Evolutionary conservation across 306 rosid genomes (phyloP), one percentile per base, ranked within the genome.

Genomic region (Casuarina cunninghamiana): DNA sequence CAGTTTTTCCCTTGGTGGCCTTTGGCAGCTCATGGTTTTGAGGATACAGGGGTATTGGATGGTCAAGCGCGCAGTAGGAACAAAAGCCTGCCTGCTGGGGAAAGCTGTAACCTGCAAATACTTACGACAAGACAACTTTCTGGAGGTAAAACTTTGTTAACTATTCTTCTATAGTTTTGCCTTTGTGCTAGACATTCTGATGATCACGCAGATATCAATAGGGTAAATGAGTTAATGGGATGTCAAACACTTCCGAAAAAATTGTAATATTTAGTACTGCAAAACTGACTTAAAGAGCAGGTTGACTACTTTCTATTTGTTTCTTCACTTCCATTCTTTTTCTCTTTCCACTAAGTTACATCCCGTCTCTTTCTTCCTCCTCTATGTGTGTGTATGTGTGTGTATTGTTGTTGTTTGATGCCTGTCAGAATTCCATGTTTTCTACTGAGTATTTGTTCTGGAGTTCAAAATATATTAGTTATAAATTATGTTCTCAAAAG

Each of bases 41-140:
- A 79, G 85, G 10, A 55, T 69, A 75, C 80, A 92, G 99, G 99
- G 99, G 77, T 95, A 95, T 84, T 95, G 97, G 99, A 92, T 95
- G 97, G 97, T 95, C 85, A 95, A 95, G 87, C 88, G 99, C 73
- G 99, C 99, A 53, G 99, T 95, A 15, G 98, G 98, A 87, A 91
- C 98, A 75, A 95, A 95, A 88, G 98, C 97, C 79, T 95, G 98
- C 89, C 78, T 95, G 37, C 60, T 95, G 80, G 99, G 97, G 37
- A 95, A 95, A 90, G 97, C 99, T 49, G 88, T 95, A 55, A 88
- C 91, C 37, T 95, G 99, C 90, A 95, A 88, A 81, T 92, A 88
- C 78, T 84, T 86, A 57, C 86, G 89, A 80, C 97, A 80, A 78
- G 97, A 92, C 51, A 95, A 95, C 41, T 95, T 92, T 85, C 84